Evolutionary conservation across 305 asterid genomes (phyloP).

Genomic region (Galium porrigens): DNA sequence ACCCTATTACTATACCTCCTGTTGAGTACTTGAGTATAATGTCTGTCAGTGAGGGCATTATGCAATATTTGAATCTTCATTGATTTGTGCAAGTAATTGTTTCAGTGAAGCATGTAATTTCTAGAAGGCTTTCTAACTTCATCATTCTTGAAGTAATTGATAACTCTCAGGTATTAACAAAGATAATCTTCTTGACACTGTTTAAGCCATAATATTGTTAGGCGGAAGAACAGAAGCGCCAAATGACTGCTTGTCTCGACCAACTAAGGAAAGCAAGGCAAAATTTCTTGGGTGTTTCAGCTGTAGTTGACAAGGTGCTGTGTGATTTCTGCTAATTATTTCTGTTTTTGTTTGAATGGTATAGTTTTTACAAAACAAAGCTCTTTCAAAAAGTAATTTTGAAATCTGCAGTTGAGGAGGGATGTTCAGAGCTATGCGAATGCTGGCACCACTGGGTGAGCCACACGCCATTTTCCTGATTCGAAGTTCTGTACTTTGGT

Average conservation of each 20-base stretch:
- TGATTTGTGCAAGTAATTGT: not conserved
- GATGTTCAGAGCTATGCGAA: constrained; percentile 5
- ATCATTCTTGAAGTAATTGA: not conserved
- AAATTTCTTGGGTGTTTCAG: constrained; percentile 37
- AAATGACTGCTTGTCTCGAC: constrained; percentile 37
- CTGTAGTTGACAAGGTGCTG: constrained; percentile 33
- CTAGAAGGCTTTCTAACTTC: not conserved
- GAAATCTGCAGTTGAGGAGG: constrained; percentile 9
- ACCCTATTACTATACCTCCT: not conserved
- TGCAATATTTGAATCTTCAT: not conserved
- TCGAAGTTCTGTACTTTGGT: not conserved
- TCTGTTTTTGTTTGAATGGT: not conserved
- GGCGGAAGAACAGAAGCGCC: constrained; percentile 47
- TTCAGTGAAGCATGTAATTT: not conserved
- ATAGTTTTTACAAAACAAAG: not conserved
- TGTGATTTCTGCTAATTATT: not conserved
- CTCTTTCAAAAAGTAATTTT: not conserved
- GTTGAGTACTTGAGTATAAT: not conserved
- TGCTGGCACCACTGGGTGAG: not conserved
- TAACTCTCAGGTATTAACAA: not conserved
- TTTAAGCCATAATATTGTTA: constrained; percentile 17
- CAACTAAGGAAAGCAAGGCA: constrained; percentile 41
- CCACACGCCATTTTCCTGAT: not conserved
- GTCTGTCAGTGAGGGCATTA: not conserved
- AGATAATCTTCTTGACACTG: constrained; percentile 10